Evolutionary conservation across 2,329 filamentous ascomycete genomes (phyloP).

Genomic region (Penicillium sp.): DNA sequence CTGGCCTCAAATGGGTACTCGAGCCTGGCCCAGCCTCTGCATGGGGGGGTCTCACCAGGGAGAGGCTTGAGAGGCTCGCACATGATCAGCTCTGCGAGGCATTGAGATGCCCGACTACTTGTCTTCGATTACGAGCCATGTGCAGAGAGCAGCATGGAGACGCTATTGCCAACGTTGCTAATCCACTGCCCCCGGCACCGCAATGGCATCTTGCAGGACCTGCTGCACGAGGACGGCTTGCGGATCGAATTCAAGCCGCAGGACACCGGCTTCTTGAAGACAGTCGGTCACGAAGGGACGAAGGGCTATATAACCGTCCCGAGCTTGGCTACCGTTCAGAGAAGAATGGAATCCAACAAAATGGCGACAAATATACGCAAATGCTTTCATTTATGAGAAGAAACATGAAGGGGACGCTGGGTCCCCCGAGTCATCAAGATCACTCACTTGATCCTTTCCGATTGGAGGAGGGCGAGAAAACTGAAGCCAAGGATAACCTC

Average conservation of each 20-base stretch:
- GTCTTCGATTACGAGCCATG: slow-evolving; percentile 11
- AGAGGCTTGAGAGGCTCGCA: slow-evolving; percentile 4
- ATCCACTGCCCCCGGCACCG: slow-evolving; percentile 17
- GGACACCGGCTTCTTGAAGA: not conserved
- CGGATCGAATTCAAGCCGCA: not conserved
- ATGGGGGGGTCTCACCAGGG: not conserved
- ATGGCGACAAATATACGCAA: not conserved
- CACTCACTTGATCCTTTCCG: not conserved
- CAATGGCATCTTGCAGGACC: not conserved
- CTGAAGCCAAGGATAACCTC: not conserved
- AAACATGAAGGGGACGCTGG: slow-evolving; percentile 9
- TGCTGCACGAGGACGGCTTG: not conserved
- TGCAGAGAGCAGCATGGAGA: slow-evolving; percentile 1
- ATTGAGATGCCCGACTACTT: slow-evolving; percentile 8
- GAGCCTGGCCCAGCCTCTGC: slow-evolving; percentile 16
- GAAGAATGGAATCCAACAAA: not conserved
- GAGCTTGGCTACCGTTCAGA: not conserved
- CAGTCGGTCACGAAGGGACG: not conserved
- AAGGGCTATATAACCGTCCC: not conserved
- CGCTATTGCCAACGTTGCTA: slow-evolving; percentile 10
- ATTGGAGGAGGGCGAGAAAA: not conserved
- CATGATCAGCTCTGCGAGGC: slow-evolving; percentile 15
- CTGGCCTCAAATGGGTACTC: slow-evolving; percentile 13
- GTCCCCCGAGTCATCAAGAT: not conserved
- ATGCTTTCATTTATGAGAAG: not conserved